Evolutionary conservation across 306 rosid genomes (phyloP).

Genomic region (Vicia villosa): DNA sequence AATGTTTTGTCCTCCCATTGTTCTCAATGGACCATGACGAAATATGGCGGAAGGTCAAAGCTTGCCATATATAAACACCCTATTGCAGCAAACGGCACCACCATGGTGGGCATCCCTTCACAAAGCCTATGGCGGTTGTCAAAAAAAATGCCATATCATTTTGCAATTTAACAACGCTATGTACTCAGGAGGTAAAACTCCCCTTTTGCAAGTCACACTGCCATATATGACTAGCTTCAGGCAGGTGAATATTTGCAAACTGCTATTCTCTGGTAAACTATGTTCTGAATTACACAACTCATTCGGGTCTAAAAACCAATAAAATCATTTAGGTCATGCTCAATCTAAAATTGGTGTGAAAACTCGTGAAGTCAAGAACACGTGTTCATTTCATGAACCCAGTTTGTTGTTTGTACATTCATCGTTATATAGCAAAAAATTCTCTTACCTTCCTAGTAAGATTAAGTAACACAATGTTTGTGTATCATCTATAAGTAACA

Average conservation of each 20-base stretch:
- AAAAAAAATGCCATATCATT: neutral
- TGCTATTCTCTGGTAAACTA: no score
- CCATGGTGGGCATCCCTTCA: neutral
- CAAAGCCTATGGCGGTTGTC: neutral
- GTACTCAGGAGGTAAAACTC: neutral
- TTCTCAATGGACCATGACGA: neutral
- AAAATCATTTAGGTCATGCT: neutral
- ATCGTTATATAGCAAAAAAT: neutral
- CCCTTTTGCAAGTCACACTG: neutral
- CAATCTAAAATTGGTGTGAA: neutral
- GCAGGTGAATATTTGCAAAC: no score
- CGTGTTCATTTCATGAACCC: conserved; percentile 27
- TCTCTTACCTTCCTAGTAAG: conserved; percentile 6
- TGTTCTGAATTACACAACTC: no score
- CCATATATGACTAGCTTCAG: neutral
- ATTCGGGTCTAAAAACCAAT: no score
- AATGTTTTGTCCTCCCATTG: neutral
- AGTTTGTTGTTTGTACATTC: neutral
- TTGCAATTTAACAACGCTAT: neutral
- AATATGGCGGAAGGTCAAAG: neutral
- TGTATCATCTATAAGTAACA: conserved; percentile 27
- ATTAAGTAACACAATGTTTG: neutral
- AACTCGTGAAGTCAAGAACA: conserved; percentile 2
- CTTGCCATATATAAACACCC: neutral
- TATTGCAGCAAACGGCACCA: neutral